Base-by-base conservation (phyloP, 108 stramenopile species). In the Nitzschia sp. region DNA sequence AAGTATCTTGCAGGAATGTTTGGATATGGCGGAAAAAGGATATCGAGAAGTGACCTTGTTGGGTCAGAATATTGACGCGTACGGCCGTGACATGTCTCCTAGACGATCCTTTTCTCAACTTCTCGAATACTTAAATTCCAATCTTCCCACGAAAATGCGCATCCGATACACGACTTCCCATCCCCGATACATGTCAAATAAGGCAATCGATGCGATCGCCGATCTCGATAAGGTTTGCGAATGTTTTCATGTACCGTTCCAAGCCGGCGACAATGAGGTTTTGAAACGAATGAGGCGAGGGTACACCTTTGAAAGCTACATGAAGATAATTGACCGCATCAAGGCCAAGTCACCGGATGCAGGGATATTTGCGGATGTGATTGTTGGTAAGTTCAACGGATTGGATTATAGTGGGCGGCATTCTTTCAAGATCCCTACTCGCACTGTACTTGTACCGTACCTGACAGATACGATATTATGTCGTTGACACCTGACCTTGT, bases 21-120 rank as follows among this genome's bases (percentile, higher is more conserved):
- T 80, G 36, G 80, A 86, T 45, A 63, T 97, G 36, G 44, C 56
- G 1, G 26, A 75, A 86, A 76, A 28, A 32, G 94, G 92, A 9
- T 92, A 88, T 68, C 87, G 85, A 46, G 94, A 96, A 75, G 67
- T 96, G 2, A 97, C 95, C 6, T 81, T 97, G 31, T 78, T 97
- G 46, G 96, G 96, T 17, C 96, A 97, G 79, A 97, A 97, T 77
- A 94, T 97, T 57, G 95, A 97, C 69, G 95, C 96, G 19, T 97
- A 93, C 46, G 96, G 96, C 23, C 72, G 96, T 4, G 95, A 96
- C 62, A 88, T 96, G 88, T 67, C 48, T 17, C 96, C 96, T 13
- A 84, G 80, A 67, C 77, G 93, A 45, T 85, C 76, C n/a, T 97
- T 97, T 79, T 82, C 92, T 25, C 93, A 96, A 46, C 81, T 97